Percentiles rank a stretch among this genome's conserved stretches.
These are phyloP conservation scores for Aegilops tauschii DNA, from an alignment of 176 grass and related monocot genomes.

Conservation along the genomic window DNA sequence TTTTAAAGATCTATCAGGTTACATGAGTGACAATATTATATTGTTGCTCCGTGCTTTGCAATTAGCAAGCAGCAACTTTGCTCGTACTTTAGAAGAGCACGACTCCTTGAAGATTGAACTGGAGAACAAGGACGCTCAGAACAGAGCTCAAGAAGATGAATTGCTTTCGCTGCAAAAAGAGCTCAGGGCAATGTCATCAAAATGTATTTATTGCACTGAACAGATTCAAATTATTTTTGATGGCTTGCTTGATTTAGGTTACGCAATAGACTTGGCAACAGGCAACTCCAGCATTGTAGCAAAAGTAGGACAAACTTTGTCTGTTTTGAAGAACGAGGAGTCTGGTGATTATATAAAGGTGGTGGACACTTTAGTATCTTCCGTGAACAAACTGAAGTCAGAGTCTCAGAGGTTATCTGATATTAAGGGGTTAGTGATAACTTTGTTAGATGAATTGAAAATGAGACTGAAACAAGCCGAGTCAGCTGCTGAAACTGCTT, in stretches of 20 bases:
- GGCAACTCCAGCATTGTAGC: constrained; percentile 32
- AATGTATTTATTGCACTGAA: constrained; percentile 53
- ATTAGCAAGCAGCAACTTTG: constrained; percentile 48
- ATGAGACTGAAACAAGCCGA: constrained; percentile 62
- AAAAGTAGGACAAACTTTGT: constrained; percentile 29
- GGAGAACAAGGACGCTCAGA: constrained; percentile 49
- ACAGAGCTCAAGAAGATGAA: constrained; percentile 65
- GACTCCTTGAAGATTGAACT: constrained; percentile 65
- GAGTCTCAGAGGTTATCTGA: constrained; percentile 30
- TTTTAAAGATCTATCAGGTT: constrained; percentile 62
- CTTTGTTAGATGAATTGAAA: constrained; percentile 53
- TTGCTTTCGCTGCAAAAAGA: constrained; percentile 50
- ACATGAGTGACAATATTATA: constrained; percentile 56
- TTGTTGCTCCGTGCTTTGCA: constrained; percentile 54
- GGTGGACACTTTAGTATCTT: constrained; percentile 48
- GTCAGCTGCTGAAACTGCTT: constrained; percentile 59
- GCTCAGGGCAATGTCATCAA: constrained; percentile 51
- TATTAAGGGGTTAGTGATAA: constrained; percentile 33
- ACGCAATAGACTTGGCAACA: constrained; percentile 41
- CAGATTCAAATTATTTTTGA: constrained; percentile 47
- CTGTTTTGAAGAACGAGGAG: constrained; percentile 42
- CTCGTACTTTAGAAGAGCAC: constrained; percentile 59
- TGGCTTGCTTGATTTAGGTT: constrained; percentile 31
- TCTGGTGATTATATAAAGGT: constrained; percentile 36
- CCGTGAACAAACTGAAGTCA: constrained; percentile 38